Evolutionary conservation across 1,139 yeast species (phyloP).

Genomic region (Blastobotrys illinoisensis): DNA sequence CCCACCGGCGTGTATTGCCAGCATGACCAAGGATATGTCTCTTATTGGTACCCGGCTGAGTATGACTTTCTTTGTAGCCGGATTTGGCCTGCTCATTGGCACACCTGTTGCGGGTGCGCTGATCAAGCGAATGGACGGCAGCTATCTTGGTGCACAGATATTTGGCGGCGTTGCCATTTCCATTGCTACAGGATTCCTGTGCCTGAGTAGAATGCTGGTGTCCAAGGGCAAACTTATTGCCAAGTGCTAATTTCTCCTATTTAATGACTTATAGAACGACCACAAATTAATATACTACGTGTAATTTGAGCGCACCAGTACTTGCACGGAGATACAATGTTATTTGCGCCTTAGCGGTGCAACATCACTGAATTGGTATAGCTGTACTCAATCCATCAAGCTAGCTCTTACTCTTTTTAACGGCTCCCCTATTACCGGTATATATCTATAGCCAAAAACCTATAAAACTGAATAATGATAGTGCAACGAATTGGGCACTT

Average conservation of each 20-base stretch:
- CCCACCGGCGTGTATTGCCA: conserved; percentile 40
- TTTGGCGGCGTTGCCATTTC: conserved; percentile 18
- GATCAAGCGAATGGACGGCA: conserved; percentile 19
- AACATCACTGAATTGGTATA: too few species aligned
- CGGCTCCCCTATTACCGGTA: too few species aligned
- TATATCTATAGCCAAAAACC: too few species aligned
- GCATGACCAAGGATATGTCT: conserved; percentile 45
- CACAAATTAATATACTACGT: background rate
- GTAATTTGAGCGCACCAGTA: too few species aligned
- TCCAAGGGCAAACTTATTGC: conserved; percentile 4
- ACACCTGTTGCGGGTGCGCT: conserved; percentile 53
- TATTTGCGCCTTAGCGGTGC: too few species aligned
- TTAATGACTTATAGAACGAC: background rate
- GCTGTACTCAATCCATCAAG: too few species aligned
- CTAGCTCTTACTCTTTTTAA: too few species aligned
- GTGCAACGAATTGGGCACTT: too few species aligned
- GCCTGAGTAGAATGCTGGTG: conserved; percentile 46
- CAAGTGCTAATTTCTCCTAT: conserved; percentile 1
- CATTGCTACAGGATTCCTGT: conserved; percentile 44
- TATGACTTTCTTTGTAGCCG: conserved; percentile 51
- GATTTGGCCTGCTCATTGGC: conserved; percentile 48
- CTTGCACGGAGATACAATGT: too few species aligned
- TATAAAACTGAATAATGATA: too few species aligned
- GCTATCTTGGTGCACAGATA: conserved; percentile 18
- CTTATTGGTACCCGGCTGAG: conserved; percentile 47